Base-by-base conservation (phyloP, 2,329 filamentous ascomycete species). In the Emergomyces pasteurianus region DNA sequence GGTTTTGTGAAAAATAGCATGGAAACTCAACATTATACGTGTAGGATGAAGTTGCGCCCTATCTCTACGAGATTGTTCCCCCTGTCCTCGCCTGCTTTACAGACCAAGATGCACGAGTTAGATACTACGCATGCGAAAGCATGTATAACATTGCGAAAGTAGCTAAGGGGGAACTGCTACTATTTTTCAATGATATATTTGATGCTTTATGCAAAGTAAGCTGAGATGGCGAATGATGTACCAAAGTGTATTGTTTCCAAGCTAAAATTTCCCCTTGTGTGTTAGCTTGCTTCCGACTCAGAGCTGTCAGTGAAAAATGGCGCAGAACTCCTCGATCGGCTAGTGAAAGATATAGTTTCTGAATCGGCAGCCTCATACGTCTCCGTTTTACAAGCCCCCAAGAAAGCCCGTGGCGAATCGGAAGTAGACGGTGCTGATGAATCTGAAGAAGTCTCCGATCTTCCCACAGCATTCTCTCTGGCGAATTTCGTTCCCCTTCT, bases 71-170 rank as follows among this genome's bases (percentile, higher is more conserved):
- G 68, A 97, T 99, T 67, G 92, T 99, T 0, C 92, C 92, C 53
- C 95, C 95, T 2, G 94, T 99, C 5, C 82, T 99, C 53, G 94
- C 94, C 58, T 99, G 95, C 79, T 99, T 99, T 75, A 90, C 89
- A 61, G 95, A 99, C 68, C 94, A 97, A 78, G 94, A 99, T 87
- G 92, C 94, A 34, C 85, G 94, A 62, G 94, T 97, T 38, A 85
- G 94, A 65, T 99, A 99, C 75, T 99, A 99, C 77, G 94, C 94
- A 28, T 99, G 94, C 77, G 94, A 99, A 79, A 95, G 92, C 74
- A 99, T 99, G 94, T 99, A 99, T 78, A 99, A 99, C 75, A 99
- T 99, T 71, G 92, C 94, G 71, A 99, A 99, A 77, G 94, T 99
- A 55, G 94, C 92, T 63, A 99, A 99, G 76, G 94, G 95, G 43